Evolutionary conservation across 441 rosid species (phyloP).

Genomic region (Erodium chrysanthum): DNA sequence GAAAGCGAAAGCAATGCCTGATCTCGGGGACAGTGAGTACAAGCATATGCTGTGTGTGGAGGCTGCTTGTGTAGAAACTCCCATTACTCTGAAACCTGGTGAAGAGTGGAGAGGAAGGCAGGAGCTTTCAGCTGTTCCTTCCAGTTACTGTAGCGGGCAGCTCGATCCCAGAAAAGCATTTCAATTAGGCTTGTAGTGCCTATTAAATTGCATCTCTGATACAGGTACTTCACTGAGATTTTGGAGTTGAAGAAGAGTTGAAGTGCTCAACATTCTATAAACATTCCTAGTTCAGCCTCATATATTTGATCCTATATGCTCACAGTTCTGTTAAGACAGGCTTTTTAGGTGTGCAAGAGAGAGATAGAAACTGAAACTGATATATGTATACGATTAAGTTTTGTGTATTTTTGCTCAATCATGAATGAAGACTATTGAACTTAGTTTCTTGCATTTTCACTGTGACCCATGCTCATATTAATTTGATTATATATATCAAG

Average conservation of each 20-base stretch:
- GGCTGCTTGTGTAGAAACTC: constrained; percentile 75
- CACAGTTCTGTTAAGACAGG: too few species aligned
- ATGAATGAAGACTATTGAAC: too few species aligned
- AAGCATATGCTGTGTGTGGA: constrained; percentile 85
- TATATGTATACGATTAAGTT: too few species aligned
- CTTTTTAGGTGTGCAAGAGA: too few species aligned
- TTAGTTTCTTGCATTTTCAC: too few species aligned
- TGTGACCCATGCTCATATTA: too few species aligned
- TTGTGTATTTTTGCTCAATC: too few species aligned
- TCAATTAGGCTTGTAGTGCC: constrained; percentile 30
- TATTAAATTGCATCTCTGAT: constrained; percentile 15
- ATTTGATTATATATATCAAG: too few species aligned
- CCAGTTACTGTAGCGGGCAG: constrained; percentile 88
- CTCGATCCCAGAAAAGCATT: constrained; percentile 73
- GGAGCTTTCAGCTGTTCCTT: constrained; percentile 80
- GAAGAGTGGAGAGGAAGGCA: constrained; percentile 93
- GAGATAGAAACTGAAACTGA: too few species aligned
- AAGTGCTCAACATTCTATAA: too few species aligned
- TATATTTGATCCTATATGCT: background rate
- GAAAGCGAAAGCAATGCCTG: constrained; percentile 68
- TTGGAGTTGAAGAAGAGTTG: background rate
- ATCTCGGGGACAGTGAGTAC: constrained; percentile 86
- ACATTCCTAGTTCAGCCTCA: background rate
- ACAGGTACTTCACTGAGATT: constrained; percentile 22
- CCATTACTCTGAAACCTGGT: constrained; percentile 77